These are phyloP conservation scores for Penicillium fimorum DNA, from an alignment of 495 filamentous ascomycete species.

Conservation along the genomic window DNA sequence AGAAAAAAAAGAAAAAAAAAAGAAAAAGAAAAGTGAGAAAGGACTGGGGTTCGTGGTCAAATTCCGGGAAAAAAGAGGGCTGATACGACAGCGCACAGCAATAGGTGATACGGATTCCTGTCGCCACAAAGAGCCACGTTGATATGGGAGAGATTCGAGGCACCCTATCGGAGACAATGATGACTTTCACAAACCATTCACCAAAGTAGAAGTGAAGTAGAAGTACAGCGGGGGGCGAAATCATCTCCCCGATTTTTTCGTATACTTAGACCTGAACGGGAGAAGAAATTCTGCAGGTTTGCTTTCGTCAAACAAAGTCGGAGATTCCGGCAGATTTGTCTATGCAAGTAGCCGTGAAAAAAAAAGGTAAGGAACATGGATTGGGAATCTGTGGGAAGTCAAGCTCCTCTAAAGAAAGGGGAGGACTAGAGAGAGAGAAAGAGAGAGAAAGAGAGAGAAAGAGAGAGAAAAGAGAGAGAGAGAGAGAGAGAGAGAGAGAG, in stretches of 20 bases:
- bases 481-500: no score
- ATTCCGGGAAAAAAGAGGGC: no score
- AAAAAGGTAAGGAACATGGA: constrained; percentile 30
- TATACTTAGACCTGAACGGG: constrained; percentile 5
- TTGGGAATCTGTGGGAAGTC: not conserved
- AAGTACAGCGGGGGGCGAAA: constrained; percentile 18
- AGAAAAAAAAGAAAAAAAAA: constrained; percentile 15
- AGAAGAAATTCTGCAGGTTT: constrained; percentile 25
- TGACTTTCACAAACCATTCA: no score
- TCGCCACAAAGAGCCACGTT: constrained; percentile 30
- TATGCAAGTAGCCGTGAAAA: constrained; percentile 30
- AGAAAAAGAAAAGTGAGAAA: not conserved
- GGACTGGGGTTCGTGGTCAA: no score
- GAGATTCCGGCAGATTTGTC: constrained; percentile 25
- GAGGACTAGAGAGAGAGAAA: no score
- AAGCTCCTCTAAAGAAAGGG: no score
- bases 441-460: no score
- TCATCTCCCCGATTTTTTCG: constrained; percentile 23
- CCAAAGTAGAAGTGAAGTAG: no score
- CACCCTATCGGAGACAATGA: constrained; percentile 25
- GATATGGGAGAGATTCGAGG: constrained; percentile 20
- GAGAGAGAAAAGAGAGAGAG: no score
- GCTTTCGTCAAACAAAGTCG: constrained; percentile 29
- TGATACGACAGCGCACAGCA: constrained; percentile 29
- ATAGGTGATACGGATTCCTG: constrained; percentile 32